Base-by-base conservation (phyloP, 495 filamentous ascomycete genomes). In the Lasiosphaeriaceae sp. region DNA sequence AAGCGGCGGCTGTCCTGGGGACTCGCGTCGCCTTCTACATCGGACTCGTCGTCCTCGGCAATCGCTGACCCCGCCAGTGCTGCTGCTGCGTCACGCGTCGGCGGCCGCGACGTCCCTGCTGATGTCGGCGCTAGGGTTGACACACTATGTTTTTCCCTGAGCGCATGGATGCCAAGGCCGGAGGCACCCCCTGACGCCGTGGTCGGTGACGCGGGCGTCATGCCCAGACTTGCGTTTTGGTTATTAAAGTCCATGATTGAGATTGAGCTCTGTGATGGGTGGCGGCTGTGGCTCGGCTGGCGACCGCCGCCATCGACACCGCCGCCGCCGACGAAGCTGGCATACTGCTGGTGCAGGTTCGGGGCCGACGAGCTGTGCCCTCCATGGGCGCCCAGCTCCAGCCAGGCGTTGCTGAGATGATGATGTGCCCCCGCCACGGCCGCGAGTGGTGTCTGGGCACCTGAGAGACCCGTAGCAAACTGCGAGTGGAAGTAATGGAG, bases 401-500 rank as follows among this genome's bases (percentile, higher is more conserved):
- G 62, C 77, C 75, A 77, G 54, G 55, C 62, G 22, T 66, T 71
- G 39, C 62, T 62, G 7, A 74, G 65, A 41, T 76, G 75, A 41
- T 76, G 75, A 3, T 77, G 75, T 2, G 64, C 85, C 11, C 90
- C 87, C n/a, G 90, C 89, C 6, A 93, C 89, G 7, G 90, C 90
- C 1, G 90, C 89, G 0, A 96, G 80, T 3, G 93, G 94, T 2
- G 92, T 97, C 47, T 90, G 86, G 3, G 88, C 84, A 1, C 94
- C 93, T 2, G 91, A 90, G 35, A 96, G 78, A 0, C 87, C 89
- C 6, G 86, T 76, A 0, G 86, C 84, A 23, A 96, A 83, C 22
- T 90, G 89, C 2, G 91, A 84, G 70, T 96, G 92, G 64, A 92
- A 92, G 68, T 97, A 97, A 60, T 89, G 86, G 22, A 97, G 79